These are phyloP conservation scores for Camptophora hylomeconis DNA, from an alignment of 2,329 filamentous ascomycete species.

Conservation along the genomic window DNA sequence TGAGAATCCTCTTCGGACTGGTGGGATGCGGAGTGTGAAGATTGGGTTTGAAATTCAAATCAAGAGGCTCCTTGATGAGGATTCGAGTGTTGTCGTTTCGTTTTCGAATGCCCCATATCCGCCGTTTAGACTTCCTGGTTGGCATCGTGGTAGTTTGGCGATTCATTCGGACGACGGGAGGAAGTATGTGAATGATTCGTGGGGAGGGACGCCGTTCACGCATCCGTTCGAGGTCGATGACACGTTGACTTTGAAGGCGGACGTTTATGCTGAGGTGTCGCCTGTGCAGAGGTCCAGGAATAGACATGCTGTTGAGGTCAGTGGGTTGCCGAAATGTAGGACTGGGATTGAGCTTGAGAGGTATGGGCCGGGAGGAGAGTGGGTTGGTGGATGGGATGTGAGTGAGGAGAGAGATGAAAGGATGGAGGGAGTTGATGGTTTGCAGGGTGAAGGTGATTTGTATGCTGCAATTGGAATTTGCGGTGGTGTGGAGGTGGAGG, in stretches of 20 bases:
- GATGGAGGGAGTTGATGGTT: conserved; percentile 43
- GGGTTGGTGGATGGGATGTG: conserved; percentile 45
- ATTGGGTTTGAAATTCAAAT: no score
- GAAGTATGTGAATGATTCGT: conserved; percentile 49
- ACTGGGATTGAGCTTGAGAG: conserved; percentile 43
- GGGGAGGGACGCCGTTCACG: conserved; percentile 46
- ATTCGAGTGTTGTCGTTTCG: conserved; percentile 36
- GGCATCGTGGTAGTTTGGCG: conserved; percentile 48
- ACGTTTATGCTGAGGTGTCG: conserved; percentile 28
- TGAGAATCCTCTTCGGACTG: conserved; percentile 37
- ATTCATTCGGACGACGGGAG: conserved; percentile 52
- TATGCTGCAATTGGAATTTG: conserved; percentile 49
- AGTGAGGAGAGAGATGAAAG: conserved; percentile 46
- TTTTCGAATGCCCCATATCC: no score
- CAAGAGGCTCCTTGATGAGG: no score
- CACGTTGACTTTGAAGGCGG: conserved; percentile 47
- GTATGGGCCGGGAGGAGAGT: conserved; percentile 38
- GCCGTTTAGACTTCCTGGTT: conserved; percentile 48
- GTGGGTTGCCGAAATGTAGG: conserved; percentile 8
- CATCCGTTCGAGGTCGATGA: conserved; percentile 39
- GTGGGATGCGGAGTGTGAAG: no score
- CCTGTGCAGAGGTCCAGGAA: conserved; percentile 14
- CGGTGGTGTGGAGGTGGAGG: conserved; percentile 49
- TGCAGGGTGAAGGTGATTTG: conserved; percentile 55
- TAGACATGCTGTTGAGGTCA: no score